Base-by-base conservation (phyloP, 1,284 basidiomycete species). In the Boletus holoroseus region DNA sequence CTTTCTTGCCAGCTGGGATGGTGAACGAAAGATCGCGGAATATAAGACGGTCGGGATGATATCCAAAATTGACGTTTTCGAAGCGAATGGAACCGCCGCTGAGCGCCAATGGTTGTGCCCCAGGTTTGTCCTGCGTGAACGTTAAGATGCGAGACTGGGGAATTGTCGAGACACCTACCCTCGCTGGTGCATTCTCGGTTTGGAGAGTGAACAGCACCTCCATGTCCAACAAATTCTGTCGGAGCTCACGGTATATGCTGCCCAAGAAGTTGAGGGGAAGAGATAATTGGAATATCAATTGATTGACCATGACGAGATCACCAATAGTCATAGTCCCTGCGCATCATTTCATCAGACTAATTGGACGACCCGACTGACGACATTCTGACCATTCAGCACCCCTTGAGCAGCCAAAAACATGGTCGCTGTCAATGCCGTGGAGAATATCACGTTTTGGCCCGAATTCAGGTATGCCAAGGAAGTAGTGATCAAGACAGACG, bases 301-400 rank as follows among this genome's bases (percentile, higher is more conserved):
- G 95, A 69, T 99, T 99, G 61, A 96, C 88, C 90, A 99, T 96
- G 55, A 99, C 96, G 18, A 99, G 79, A 66, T 99, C 95, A 9
- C 95, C 96, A 22, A 99, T 81, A 2, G 94, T 97, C 95, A 99
- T 98, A 0, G 91, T 93, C 11, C 94, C 94, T 91, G 54, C 9
- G 18, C 4, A 45, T 51, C 12, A 1, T 35, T 44, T 43, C 28
- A 24, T 61, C 26, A 45, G 39, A 5, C 20, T 20, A 15, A 34
- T 27, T 3, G 35, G 15, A 24, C n/a, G 18, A 18, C n/a, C 11
- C 27, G 0, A 9, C 11, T 3, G 22, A 44, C 11, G 32, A 36
- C 41, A 36, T 40, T 31, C 42, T 51, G 43, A 89, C 93, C 94
- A 58, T 93, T 88, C 40, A 94, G 71, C 5, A 99, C 87, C 0